Percentiles rank a stretch among this genome's conserved stretches.
phyloP scores from a whole-genome alignment of 2,329 filamentous ascomycete species.

The Exophiala phaeomuriformis region DNA sequence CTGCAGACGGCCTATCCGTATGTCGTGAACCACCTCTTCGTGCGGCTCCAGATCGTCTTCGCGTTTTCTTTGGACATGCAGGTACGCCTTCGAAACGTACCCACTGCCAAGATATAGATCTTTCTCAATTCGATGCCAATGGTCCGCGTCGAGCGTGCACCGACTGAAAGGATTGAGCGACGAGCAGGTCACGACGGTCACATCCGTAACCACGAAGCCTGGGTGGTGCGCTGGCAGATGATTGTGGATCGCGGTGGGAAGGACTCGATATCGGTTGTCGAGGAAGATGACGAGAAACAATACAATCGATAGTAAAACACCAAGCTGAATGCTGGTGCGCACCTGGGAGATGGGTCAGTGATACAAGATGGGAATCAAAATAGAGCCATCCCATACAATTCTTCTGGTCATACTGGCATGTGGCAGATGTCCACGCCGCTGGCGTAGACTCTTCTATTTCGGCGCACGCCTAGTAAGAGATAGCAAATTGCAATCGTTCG shows the following conservation, averaged over 20 bases:
- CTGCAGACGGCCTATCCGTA: slow-evolving; percentile 65
- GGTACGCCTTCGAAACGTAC: slow-evolving; percentile 68
- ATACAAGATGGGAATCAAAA: background rate
- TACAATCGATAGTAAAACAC: slow-evolving; percentile 57
- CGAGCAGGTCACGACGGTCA: slow-evolving; percentile 70
- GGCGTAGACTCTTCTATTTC: background rate
- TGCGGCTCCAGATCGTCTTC: slow-evolving; percentile 70
- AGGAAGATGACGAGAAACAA: slow-evolving; percentile 70
- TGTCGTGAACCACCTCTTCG: slow-evolving; percentile 72
- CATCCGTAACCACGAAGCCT: slow-evolving; percentile 76
- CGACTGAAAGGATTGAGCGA: slow-evolving; percentile 65
- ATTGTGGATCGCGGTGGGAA: slow-evolving; percentile 77
- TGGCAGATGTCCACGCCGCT: slow-evolving; percentile 7
- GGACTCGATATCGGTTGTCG: slow-evolving; percentile 79
- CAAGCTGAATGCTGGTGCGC: slow-evolving; percentile 67
- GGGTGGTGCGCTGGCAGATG: slow-evolving; percentile 80
- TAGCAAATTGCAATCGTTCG: background rate
- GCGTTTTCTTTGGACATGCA: slow-evolving; percentile 75
- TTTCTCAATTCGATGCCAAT: slow-evolving; percentile 83
- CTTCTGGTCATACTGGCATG: slow-evolving; percentile 25
- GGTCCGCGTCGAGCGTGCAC: slow-evolving; percentile 63
- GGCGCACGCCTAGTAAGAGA: background rate
- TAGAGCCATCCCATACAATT: slow-evolving; percentile 13
- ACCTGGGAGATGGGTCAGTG: slow-evolving; percentile 35
- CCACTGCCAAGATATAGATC: slow-evolving; percentile 72